phyloP scores from a whole-genome alignment of 2,329 filamentous ascomycete genomes.

The Colletotrichum phormii region DNA sequence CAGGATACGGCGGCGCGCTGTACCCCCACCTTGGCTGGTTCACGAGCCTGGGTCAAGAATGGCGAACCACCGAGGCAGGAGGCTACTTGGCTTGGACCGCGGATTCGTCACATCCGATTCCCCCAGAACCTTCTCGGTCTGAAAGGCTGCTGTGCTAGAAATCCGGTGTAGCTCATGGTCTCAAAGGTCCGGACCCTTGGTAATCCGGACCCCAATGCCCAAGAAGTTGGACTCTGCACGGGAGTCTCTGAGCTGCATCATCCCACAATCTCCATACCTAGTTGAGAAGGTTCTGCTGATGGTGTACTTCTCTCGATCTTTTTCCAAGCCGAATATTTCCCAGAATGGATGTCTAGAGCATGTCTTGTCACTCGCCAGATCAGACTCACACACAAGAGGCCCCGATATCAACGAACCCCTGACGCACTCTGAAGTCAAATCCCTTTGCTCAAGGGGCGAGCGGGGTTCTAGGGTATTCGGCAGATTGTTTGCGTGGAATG shows the following conservation, averaged over 20 bases:
- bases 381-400: neutral
- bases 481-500: neutral
- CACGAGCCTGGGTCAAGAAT: neutral
- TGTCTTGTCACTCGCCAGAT: neutral
- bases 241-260: neutral
- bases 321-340: neutral
- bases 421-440: neutral
- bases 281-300: neutral
- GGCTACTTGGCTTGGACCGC: constrained; percentile 1
- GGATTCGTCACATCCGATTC: constrained; percentile 3
- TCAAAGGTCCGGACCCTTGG: neutral
- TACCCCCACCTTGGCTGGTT: neutral
- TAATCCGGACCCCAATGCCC: neutral
- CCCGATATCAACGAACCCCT: neutral
- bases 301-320: neutral
- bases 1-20: neutral
- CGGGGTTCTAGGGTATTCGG: neutral
- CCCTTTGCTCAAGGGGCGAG: neutral
- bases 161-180: neutral
- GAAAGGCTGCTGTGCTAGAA: neutral
- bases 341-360: neutral
- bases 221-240: neutral
- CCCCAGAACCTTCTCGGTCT: neutral
- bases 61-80: neutral
- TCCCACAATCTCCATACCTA: neutral